Evolutionary conservation across 768 basidiomycete genomes (phyloP), one percentile per base, ranked within the genome.

Genomic region (Tulasnella sp.): DNA sequence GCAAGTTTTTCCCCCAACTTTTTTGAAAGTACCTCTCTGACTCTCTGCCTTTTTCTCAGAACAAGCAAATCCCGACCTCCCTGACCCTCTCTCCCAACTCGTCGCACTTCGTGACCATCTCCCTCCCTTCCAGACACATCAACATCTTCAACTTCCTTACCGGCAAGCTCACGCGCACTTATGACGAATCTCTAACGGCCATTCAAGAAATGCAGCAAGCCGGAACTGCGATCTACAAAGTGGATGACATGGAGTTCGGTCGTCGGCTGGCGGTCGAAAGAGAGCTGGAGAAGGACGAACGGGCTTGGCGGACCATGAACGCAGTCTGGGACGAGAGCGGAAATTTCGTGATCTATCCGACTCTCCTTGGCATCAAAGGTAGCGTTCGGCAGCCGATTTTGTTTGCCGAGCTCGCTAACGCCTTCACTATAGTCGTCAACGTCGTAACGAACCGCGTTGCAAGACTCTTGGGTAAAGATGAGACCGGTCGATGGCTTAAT

Each of bases 161-260:
- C 0, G 98, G 95, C 9, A 98, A 96, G 82, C 86, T 98, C 80
- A 91, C 90, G 20, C 91, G 97, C 26, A 94, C 94, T 83, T 99
- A 98, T 83, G 98, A 99, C 80, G 98, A 99, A 84, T 95, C 93
- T 0, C 87, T 99, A 7, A 86, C 89, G 39, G 96, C 98, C 0
- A 93, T 96, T 51, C 94, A 97, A 83, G 96, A 98, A 84, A 98
- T 99, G 96, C 98, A 99, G 83, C 98, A 99, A 83, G 96, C 96
- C 1, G 97, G 96, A 0, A 98, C 98, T 5, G 92, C 94, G 0
- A 89, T 94, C 26, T 94, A 92, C 84, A 92, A 90, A 81, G 90
- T 99, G 23, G 98, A 99, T 75, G 96, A 98, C 84, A 99, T 99
- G 98, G 98, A 99, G 84, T 98, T 99, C 82, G 96, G 97, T n/a